Evolutionary conservation across 805 yeast species (phyloP).

Genomic region (Debaryomyces prosopidis): DNA sequence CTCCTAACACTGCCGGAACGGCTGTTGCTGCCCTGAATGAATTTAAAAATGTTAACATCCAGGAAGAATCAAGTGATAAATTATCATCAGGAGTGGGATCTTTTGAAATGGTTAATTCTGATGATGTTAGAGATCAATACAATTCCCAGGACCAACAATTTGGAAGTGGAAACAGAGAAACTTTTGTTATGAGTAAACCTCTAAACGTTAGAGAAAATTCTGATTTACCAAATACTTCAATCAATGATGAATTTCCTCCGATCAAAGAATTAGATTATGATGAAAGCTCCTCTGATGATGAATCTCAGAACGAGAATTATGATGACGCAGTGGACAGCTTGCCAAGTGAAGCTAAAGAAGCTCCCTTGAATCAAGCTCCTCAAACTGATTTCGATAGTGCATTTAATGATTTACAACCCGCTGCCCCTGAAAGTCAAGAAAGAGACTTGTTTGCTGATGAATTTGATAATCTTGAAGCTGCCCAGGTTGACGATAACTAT

Average conservation of each 20-base stretch:
- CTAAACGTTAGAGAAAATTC: neutral
- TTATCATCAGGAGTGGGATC: slow-evolving; percentile 50
- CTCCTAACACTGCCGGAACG: slow-evolving; percentile 16
- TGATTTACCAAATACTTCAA: slow-evolving; percentile 1
- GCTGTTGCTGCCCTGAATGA: slow-evolving; percentile 25
- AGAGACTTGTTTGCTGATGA: slow-evolving; percentile 39
- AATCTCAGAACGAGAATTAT: slow-evolving; percentile 33
- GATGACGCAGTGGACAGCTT: slow-evolving; percentile 39
- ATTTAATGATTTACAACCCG: slow-evolving; percentile 40
- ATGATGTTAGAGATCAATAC: slow-evolving; percentile 34
- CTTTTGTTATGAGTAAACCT: slow-evolving; percentile 2
- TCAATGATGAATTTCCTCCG: slow-evolving; percentile 60
- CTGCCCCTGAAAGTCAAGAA: slow-evolving; percentile 18
- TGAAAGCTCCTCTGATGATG: slow-evolving; percentile 48
- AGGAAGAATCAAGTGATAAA: slow-evolving; percentile 33
- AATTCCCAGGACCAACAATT: slow-evolving; percentile 1
- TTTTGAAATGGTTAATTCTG: slow-evolving; percentile 54
- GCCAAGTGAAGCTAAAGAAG: slow-evolving; percentile 15
- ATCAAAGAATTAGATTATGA: slow-evolving; percentile 54
- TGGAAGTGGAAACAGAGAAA: neutral
- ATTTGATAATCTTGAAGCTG: slow-evolving; percentile 38
- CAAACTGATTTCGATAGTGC: slow-evolving; percentile 35
- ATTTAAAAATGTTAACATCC: slow-evolving; percentile 8
- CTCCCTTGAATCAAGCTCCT: slow-evolving; percentile 1
- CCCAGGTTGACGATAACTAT: slow-evolving; percentile 27